Percentiles rank a stretch among this genome's conserved stretches.
These are phyloP conservation scores for Harringtonia lauricola DNA, from an alignment of 2,329 filamentous ascomycete species.

Conservation along the genomic window DNA sequence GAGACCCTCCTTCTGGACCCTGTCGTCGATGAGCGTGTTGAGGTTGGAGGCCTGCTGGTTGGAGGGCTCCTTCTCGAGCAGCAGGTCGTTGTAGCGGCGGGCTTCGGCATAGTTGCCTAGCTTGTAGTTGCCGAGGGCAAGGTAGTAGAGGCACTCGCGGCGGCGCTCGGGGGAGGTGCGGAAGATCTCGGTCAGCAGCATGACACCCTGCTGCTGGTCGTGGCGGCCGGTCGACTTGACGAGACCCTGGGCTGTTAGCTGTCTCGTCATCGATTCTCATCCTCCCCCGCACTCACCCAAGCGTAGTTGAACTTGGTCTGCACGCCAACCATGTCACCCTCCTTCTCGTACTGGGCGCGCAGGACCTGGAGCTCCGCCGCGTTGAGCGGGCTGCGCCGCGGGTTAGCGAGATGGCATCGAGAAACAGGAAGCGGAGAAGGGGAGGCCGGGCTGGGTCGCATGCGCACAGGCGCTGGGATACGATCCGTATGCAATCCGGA, in stretches of 20 bases:
- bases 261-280: no score
- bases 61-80: slow-evolving; percentile 80
- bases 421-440: no score
- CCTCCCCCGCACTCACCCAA: slow-evolving; percentile 69
- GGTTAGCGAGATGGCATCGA: no score
- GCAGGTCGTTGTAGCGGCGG: slow-evolving; percentile 82
- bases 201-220: slow-evolving; percentile 91
- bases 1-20: slow-evolving; percentile 87
- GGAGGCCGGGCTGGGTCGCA: no score
- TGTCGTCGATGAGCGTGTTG: slow-evolving; percentile 83
- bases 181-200: slow-evolving; percentile 93
- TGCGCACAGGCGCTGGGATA: background rate
- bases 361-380: slow-evolving; percentile 86
- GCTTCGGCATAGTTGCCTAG: slow-evolving; percentile 95
- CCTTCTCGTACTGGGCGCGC: slow-evolving; percentile 90
- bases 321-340: slow-evolving; percentile 90
- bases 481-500: background rate
- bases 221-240: slow-evolving; percentile 79
- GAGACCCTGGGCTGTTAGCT: slow-evolving; percentile 56
- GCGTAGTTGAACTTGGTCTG: slow-evolving; percentile 99
- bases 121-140: slow-evolving; percentile 96
- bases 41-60: slow-evolving; percentile 88
- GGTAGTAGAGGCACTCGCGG: slow-evolving; percentile 96
- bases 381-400: slow-evolving; percentile 61
- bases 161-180: slow-evolving; percentile 83